phyloP scores from a whole-genome alignment of 2,329 filamentous ascomycete genomes.

The Colletotrichum caudatum region DNA sequence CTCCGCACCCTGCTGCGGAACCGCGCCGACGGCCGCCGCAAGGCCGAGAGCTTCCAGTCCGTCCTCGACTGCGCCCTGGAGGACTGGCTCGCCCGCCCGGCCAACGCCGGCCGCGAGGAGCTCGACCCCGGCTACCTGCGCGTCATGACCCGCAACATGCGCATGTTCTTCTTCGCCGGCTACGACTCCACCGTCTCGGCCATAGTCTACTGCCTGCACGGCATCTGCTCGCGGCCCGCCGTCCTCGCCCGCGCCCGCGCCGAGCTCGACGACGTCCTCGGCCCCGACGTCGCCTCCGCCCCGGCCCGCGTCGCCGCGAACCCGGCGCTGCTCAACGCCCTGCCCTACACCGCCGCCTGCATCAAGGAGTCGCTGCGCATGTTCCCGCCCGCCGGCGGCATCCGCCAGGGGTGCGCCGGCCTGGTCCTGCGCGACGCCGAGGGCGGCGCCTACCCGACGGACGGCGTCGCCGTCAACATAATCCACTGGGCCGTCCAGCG shows the following conservation, averaged over 20 bases:
- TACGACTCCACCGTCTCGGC: slow-evolving; percentile 55
- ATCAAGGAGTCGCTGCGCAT: slow-evolving; percentile 68
- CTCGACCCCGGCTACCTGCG: slow-evolving; percentile 47
- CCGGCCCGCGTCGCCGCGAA: slow-evolving; percentile 45
- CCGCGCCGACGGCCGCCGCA: slow-evolving; percentile 41
- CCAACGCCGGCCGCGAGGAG: slow-evolving; percentile 35
- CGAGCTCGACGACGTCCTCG: slow-evolving; percentile 66
- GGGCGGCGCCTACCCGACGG: slow-evolving; percentile 59
- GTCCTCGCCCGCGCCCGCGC: slow-evolving; percentile 47
- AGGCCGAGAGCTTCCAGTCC: slow-evolving; percentile 41
- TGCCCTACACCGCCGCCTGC: slow-evolving; percentile 66
- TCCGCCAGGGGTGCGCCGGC: slow-evolving; percentile 53
- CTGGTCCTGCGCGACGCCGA: slow-evolving; percentile 57
- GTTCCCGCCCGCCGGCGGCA: slow-evolving; percentile 63
- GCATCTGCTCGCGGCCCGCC: slow-evolving; percentile 48
- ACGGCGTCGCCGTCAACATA: slow-evolving; percentile 57
- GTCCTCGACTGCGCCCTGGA: slow-evolving; percentile 51
- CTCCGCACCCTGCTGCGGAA: slow-evolving; percentile 44
- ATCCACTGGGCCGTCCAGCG: slow-evolving; percentile 54
- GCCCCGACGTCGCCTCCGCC: slow-evolving; percentile 44
- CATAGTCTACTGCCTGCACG: slow-evolving; percentile 48
- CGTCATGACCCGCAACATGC: slow-evolving; percentile 48
- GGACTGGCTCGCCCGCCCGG: slow-evolving; percentile 47
- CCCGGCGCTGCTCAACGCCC: slow-evolving; percentile 61
- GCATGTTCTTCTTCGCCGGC: slow-evolving; percentile 54